Evolutionary conservation across 1,139 yeast genomes (phyloP).

Genomic region (Kodamaea fungicola): DNA sequence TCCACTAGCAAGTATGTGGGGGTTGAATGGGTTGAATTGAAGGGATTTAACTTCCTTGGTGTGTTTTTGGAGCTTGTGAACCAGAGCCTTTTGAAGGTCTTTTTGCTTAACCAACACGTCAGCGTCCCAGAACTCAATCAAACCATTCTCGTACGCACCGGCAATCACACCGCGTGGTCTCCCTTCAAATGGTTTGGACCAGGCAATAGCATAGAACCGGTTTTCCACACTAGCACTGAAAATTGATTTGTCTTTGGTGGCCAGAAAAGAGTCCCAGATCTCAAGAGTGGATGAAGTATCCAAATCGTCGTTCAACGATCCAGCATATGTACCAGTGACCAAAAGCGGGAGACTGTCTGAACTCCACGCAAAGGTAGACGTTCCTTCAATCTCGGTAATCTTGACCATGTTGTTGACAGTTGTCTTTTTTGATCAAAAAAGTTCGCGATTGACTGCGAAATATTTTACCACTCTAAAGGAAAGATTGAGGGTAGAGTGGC

Average conservation of each 20-base stretch:
- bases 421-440: background rate
- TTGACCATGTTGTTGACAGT: slow-evolving; percentile 58
- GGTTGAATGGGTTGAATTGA: slow-evolving; percentile 74
- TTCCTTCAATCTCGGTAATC: slow-evolving; percentile 75
- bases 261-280: slow-evolving; percentile 68
- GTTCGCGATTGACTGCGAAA: background rate
- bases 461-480: too few relatives aligned
- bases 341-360: slow-evolving; percentile 67
- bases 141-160: slow-evolving; percentile 86
- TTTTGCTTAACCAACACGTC: slow-evolving; percentile 40
- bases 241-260: slow-evolving; percentile 45
- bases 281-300: slow-evolving; percentile 74
- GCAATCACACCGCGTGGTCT: slow-evolving; percentile 63
- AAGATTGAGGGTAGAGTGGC: too few relatives aligned
- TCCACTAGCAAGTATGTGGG: slow-evolving; percentile 77
- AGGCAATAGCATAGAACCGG: slow-evolving; percentile 77
- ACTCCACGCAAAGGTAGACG: slow-evolving; percentile 97
- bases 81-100: slow-evolving; percentile 39
- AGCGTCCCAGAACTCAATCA: slow-evolving; percentile 73
- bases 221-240: slow-evolving; percentile 51
- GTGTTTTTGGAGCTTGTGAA: slow-evolving; percentile 55
- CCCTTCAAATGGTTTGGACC: slow-evolving; percentile 68
- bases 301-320: slow-evolving; percentile 88
- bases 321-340: slow-evolving; percentile 92
- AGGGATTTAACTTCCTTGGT: slow-evolving; percentile 69